These are phyloP conservation scores for Xerocomus cyaneibrunnescens DNA, from an alignment of 1,284 basidiomycete genomes.

Conservation along the genomic window DNA sequence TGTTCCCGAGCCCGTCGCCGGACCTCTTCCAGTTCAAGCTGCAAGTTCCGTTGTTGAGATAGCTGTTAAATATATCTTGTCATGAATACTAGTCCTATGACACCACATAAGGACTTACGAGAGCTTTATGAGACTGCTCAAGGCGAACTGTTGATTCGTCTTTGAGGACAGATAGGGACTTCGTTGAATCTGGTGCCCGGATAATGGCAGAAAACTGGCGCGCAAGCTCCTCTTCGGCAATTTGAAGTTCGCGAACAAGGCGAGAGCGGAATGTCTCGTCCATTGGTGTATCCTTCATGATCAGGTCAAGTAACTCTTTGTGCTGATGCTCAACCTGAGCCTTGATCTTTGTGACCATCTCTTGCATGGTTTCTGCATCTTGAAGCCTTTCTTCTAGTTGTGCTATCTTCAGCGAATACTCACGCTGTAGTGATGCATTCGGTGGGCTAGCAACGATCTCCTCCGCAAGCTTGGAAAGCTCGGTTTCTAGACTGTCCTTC, in stretches of 20 bases:
- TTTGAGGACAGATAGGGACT: constrained; percentile 53
- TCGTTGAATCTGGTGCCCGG: constrained; percentile 38
- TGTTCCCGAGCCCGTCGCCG: constrained; percentile 65
- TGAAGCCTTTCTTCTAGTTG: constrained; percentile 66
- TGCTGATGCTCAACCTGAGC: constrained; percentile 68
- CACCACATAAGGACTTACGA: constrained; percentile 43
- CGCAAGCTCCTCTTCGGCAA: constrained; percentile 61
- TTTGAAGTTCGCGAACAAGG: constrained; percentile 67
- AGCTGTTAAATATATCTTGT: constrained; percentile 40
- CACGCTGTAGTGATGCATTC: constrained; percentile 50
- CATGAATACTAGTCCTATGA: neutral
- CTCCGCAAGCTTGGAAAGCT: constrained; percentile 66
- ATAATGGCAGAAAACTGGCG: constrained; percentile 48
- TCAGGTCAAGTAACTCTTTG: constrained; percentile 64
- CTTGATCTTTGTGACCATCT: constrained; percentile 55
- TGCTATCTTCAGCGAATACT: constrained; percentile 65
- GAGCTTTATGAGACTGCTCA: constrained; percentile 70
- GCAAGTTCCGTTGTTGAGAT: constrained; percentile 64
- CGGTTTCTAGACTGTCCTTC: constrained; percentile 66
- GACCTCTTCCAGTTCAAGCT: constrained; percentile 63
- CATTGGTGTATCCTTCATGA: constrained; percentile 55
- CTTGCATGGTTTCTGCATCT: constrained; percentile 51
- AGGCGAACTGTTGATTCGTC: constrained; percentile 68
- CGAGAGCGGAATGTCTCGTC: constrained; percentile 65
- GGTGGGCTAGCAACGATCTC: constrained; percentile 49